Base-by-base conservation (phyloP, 257 asterid genomes). In the Prunella vulgaris region DNA sequence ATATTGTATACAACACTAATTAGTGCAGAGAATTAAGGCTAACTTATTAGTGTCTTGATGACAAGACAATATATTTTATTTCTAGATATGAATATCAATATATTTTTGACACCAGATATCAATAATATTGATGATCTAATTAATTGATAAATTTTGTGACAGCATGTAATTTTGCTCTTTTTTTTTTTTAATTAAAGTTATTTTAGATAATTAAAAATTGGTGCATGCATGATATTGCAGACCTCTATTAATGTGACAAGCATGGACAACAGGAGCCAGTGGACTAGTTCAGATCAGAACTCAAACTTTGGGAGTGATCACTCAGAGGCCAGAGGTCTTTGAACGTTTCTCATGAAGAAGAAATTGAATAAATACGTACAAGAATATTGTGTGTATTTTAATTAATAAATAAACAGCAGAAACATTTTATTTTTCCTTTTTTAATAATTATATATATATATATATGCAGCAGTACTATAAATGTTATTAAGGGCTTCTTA, bases 271-370 rank as follows among this genome's bases (percentile, higher is more conserved):
- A 46, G 52, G 71, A 76, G 79, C 70, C 69, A 54, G 8, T 67
- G 78, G 80, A 76, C 61, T 32, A 12, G 66, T 46, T 66, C 80
- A 1, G 84, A 76, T 3, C 83, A 66, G 28, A 76, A 48, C 15
- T 70, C 82, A 3, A 79, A 66, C 37, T 54, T 76, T 33, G 74
- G 61, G 51, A 76, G 72, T 35, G 77, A 64, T 48, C 78, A 57
- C 1, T 77, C 78, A 2, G 72, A 73, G 9, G 67, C 65, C 37
- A 69, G 54, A 18, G 69, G 66, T 15, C 67, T 20, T 30, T 38
- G 53, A 44, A 21, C 15, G 15, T 17, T 15, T 4, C 12, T 59
- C 21, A 28, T 20, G 44, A 62, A 58, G 2, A 42, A 58, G 2
- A 42, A 35, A 14, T 14, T 13, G 17, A 13, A 25, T 25, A 25